A percentile compares a stretch with the other conserved stretches of the same genome.
phyloP scores from a whole-genome alignment of 306 rosid genomes.

The Quercus rubra region DNA sequence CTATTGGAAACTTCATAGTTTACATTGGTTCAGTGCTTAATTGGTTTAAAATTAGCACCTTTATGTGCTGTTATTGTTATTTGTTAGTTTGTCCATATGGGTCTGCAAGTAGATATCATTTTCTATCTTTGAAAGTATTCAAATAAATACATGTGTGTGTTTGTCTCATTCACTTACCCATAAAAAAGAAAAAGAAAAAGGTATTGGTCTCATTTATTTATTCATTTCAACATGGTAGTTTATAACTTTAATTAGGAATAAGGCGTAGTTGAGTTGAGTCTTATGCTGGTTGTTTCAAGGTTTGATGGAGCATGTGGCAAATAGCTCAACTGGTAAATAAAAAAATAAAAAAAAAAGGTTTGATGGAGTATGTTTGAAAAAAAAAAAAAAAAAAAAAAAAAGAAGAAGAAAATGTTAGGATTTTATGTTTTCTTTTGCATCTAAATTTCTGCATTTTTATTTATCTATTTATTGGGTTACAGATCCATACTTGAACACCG shows the following conservation, averaged over 20 bases:
- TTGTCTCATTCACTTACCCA: too few species aligned
- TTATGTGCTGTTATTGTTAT: background rate
- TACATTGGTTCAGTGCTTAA: background rate
- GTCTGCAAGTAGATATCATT: background rate
- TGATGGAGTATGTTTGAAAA: background rate
- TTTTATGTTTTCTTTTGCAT: background rate
- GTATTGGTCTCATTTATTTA: background rate
- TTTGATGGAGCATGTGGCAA: too few species aligned
- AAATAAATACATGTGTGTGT: background rate
- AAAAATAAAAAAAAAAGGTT: background rate
- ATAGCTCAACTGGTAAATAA: too few species aligned
- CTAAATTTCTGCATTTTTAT: background rate
- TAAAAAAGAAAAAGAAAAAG: too few species aligned
- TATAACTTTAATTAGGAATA: too few species aligned
- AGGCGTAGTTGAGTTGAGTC: too few species aligned
- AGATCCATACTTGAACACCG: conserved; percentile 98
- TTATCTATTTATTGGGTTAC: background rate
- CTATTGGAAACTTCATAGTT: background rate
- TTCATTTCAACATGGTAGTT: background rate
- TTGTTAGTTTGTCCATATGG: background rate
- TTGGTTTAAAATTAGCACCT: background rate
- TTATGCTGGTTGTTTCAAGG: too few species aligned
- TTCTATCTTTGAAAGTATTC: background rate
- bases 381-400: background rate
- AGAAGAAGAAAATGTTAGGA: background rate